phyloP scores from a whole-genome alignment of 2,329 filamentous ascomycete genomes.

The Purpureocillium lavendulum region DNA sequence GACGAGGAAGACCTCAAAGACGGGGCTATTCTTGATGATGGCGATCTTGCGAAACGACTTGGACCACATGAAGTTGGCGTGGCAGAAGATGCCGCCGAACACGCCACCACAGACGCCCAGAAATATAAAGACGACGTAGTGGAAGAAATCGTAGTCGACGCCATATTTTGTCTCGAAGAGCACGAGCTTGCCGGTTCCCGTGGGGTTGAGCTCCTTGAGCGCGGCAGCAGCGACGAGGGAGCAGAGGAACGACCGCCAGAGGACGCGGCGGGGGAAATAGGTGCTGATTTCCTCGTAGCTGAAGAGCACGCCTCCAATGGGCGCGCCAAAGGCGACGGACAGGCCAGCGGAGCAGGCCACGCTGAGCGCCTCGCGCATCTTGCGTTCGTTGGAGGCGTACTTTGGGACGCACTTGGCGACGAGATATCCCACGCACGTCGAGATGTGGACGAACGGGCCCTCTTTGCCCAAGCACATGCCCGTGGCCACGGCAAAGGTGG shows the following conservation, averaged over 20 bases:
- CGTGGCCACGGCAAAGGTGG: slow-evolving; percentile 48
- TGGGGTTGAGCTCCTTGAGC: slow-evolving; percentile 49
- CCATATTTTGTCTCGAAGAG: slow-evolving; percentile 54
- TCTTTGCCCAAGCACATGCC: slow-evolving; percentile 55
- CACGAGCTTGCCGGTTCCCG: slow-evolving; percentile 50
- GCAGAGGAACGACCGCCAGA: slow-evolving; percentile 52
- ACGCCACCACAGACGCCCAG: slow-evolving; percentile 49
- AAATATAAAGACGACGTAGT: slow-evolving; percentile 48
- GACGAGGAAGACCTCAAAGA: slow-evolving; percentile 46
- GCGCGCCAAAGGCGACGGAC: slow-evolving; percentile 53
- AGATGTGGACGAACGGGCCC: slow-evolving; percentile 54
- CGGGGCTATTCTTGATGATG: slow-evolving; percentile 45
- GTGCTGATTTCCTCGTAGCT: slow-evolving; percentile 53
- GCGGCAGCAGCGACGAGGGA: slow-evolving; percentile 46
- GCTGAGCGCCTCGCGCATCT: slow-evolving; percentile 49
- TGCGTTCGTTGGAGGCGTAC: slow-evolving; percentile 47
- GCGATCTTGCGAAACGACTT: slow-evolving; percentile 41
- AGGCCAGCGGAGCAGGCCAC: slow-evolving; percentile 49
- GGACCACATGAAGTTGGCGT: slow-evolving; percentile 48
- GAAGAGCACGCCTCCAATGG: slow-evolving; percentile 53
- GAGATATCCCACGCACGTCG: slow-evolving; percentile 47
- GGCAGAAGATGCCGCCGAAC: slow-evolving; percentile 51
- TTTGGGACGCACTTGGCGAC: slow-evolving; percentile 44
- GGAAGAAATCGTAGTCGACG: slow-evolving; percentile 41
- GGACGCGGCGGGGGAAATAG: slow-evolving; percentile 46